Percentiles rank a stretch among this genome's conserved stretches.
Conservation (phyloP, 805 yeast genomes). For the Saturnispora mendoncae region DNA sequence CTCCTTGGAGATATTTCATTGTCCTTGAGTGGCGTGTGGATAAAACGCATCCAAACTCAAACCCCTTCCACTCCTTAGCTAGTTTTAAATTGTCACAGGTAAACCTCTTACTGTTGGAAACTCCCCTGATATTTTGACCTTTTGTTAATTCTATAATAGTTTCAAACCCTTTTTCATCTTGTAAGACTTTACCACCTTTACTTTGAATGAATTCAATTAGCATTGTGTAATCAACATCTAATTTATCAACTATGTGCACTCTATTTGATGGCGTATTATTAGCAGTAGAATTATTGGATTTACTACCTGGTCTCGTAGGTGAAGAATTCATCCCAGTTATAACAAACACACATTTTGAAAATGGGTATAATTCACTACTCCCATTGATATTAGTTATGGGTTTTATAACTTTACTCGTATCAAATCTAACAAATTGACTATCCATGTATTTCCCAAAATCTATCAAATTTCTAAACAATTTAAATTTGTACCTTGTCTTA, state of each 20-base stretch:
- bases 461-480: constrained; percentile 14
- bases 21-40: constrained; percentile 54
- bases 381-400: too few relatives aligned
- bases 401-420: not conserved
- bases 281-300: constrained; percentile 6
- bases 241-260: constrained; percentile 2
- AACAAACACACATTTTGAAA: constrained; percentile 12
- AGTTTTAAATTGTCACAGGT: not conserved
- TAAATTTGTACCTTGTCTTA: constrained; percentile 8
- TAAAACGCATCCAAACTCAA: constrained; percentile 56
- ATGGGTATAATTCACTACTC: constrained; percentile 1
- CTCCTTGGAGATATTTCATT: constrained; percentile 64
- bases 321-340: constrained; percentile 9
- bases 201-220: constrained; percentile 7
- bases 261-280: constrained; percentile 4
- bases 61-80: constrained; percentile 9
- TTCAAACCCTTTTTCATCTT: constrained; percentile 11
- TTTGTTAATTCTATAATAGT: constrained; percentile 6
- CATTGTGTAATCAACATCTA: not conserved
- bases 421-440: constrained; percentile 2
- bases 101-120: not conserved
- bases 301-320: constrained; percentile 1
- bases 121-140: not conserved
- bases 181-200: constrained; percentile 11
- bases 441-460: constrained; percentile 13